Conservation (phyloP, 345 rosid genomes). For the Erodium maritimum region DNA sequence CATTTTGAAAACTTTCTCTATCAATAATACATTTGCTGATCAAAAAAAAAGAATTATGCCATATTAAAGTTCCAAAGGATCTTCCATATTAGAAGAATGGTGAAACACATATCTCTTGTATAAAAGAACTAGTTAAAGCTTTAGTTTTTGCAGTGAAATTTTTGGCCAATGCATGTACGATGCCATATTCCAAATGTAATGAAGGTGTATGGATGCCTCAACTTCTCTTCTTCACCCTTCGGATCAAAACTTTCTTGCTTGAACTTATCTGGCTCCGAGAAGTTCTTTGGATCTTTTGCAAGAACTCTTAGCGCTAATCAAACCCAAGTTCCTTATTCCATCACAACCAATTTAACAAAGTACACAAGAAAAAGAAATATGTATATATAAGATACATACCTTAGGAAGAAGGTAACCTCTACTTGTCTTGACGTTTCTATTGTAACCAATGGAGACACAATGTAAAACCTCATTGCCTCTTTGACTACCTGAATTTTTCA, state of each 20-base stretch:
- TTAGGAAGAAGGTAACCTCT: constrained; percentile 74
- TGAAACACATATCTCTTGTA: constrained; percentile 52
- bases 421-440: constrained; percentile 73
- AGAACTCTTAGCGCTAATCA: constrained; percentile 86
- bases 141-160: constrained; percentile 68
- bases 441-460: constrained; percentile 79
- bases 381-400: constrained; percentile 22
- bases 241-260: constrained; percentile 81
- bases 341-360: not conserved
- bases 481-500: constrained; percentile 49
- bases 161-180: constrained; percentile 78
- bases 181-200: constrained; percentile 93
- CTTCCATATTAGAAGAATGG: constrained; percentile 74
- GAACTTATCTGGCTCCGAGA: constrained; percentile 76
- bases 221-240: constrained; percentile 63
- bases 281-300: constrained; percentile 80
- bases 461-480: constrained; percentile 73
- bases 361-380: not conserved
- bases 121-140: constrained; percentile 59
- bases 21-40: too few species aligned
- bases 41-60: constrained; percentile 79
- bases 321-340: constrained; percentile 75
- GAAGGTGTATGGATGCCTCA: constrained; percentile 73
- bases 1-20: too few species aligned
- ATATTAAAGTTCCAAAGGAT: constrained; percentile 59